These are phyloP conservation scores for Phaeoacremonium minimum DNA, from an alignment of 2,329 filamentous ascomycete species.

Conservation along the genomic window DNA sequence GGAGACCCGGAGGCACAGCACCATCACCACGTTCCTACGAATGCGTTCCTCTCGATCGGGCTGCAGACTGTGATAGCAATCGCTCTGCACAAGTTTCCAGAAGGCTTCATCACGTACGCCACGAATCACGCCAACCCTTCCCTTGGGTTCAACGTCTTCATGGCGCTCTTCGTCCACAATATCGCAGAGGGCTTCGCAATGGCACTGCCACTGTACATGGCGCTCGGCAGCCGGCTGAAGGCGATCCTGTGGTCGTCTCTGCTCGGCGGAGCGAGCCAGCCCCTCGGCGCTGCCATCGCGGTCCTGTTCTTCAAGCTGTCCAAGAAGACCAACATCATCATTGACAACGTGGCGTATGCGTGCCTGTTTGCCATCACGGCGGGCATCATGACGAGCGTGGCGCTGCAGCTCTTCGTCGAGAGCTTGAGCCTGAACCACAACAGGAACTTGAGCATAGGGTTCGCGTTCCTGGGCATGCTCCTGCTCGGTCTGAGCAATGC, in stretches of 20 bases:
- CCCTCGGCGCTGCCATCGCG: constrained; percentile 77
- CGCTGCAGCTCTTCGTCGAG: constrained; percentile 83
- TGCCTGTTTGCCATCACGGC: constrained; percentile 84
- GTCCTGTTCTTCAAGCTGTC: constrained; percentile 81
- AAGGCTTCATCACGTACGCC: constrained; percentile 84
- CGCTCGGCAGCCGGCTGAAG: constrained; percentile 71
- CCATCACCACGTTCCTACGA: constrained; percentile 92
- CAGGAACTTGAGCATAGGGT: constrained; percentile 70
- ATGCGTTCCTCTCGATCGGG: constrained; percentile 91
- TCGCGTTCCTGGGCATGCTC: constrained; percentile 83
- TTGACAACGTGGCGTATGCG: constrained; percentile 62
- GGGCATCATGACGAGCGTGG: constrained; percentile 94
- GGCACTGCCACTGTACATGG: constrained; percentile 88
- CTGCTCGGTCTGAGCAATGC: constrained; percentile 82
- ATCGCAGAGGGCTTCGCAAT: constrained; percentile 96
- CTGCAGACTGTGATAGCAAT: constrained; percentile 94
- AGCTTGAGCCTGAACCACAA: constrained; percentile 78
- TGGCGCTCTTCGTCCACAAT: constrained; percentile 96
- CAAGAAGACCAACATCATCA: constrained; percentile 39
- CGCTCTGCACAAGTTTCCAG: constrained; percentile 91
- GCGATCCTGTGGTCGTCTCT: constrained; percentile 83
- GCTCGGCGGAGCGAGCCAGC: constrained; percentile 83
- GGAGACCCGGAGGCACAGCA: constrained; percentile 55
- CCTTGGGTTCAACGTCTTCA: constrained; percentile 86
- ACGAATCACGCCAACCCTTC: constrained; percentile 93